phyloP scores from a whole-genome alignment of 2,329 filamentous ascomycete genomes.

The Sporothrix brasiliensis region DNA sequence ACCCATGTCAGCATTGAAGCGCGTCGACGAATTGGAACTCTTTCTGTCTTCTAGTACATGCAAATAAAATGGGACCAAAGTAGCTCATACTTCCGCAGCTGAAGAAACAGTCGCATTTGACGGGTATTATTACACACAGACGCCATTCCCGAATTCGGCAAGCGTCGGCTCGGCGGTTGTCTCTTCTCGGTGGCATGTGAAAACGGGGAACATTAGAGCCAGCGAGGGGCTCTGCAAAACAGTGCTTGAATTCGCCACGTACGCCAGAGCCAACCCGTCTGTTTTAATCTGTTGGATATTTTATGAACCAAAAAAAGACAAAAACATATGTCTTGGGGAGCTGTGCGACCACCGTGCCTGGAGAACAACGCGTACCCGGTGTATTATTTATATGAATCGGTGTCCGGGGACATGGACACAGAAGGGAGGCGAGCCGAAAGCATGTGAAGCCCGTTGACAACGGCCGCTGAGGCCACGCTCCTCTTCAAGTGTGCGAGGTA shows the following conservation, averaged over 20 bases:
- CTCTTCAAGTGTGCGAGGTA: background rate
- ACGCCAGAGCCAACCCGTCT: too few relatives aligned
- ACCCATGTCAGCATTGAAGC: background rate
- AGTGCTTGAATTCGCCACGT: background rate
- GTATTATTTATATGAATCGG: background rate
- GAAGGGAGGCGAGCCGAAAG: background rate
- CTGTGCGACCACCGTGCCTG: background rate
- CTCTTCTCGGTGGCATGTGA: constrained; percentile 26
- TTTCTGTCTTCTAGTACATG: background rate
- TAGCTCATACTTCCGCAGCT: background rate
- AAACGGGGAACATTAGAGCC: constrained; percentile 11
- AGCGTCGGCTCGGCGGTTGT: constrained; percentile 24
- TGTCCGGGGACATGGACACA: background rate
- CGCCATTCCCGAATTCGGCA: constrained; percentile 27
- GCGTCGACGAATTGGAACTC: constrained; percentile 1
- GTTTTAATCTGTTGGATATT: too few relatives aligned
- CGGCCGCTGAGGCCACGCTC: background rate
- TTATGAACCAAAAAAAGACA: too few relatives aligned
- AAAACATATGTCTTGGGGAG: too few relatives aligned
- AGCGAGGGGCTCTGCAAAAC: background rate
- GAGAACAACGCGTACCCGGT: background rate
- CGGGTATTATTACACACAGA: background rate
- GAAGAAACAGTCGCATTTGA: background rate
- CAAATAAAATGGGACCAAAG: background rate
- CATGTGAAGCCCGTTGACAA: constrained; percentile 6